Percentiles rank a stretch among this genome's conserved stretches.
Evolutionary conservation across 2,329 filamentous ascomycete species (phyloP).

Genomic region (Alternaria sp.): DNA sequence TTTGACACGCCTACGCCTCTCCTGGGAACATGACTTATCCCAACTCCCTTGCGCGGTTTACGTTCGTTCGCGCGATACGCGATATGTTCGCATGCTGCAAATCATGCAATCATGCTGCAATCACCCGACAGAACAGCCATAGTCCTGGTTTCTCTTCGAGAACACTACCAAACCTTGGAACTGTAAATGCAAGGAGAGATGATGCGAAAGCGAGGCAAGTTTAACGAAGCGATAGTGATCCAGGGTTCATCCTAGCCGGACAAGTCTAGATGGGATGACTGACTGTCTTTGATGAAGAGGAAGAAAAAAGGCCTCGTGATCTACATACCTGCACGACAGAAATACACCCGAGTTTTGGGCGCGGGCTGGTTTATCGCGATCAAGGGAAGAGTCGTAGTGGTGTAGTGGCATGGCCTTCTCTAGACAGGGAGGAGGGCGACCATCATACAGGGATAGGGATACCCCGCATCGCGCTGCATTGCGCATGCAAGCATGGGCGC

Average conservation of each 20-base stretch:
- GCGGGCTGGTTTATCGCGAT: background rate
- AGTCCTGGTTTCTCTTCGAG: background rate
- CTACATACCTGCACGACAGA: background rate
- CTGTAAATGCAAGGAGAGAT: background rate
- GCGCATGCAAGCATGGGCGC: constrained; percentile 12
- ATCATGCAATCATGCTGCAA: background rate
- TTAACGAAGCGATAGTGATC: background rate
- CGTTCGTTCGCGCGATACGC: background rate
- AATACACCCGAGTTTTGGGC: background rate
- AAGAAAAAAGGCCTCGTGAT: background rate
- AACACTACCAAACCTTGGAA: background rate
- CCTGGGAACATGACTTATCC: background rate
- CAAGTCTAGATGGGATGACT: background rate
- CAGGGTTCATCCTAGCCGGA: background rate
- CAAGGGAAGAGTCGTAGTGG: background rate
- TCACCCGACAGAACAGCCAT: background rate
- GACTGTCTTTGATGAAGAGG: background rate
- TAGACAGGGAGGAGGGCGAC: background rate
- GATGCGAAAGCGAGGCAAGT: background rate
- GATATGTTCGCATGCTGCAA: background rate
- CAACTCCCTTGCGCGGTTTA: background rate
- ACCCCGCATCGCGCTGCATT: background rate
- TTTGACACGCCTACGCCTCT: background rate
- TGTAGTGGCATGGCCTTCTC: background rate
- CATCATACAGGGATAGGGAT: background rate